Evolutionary conservation across 1,284 basidiomycete genomes (phyloP).

Genomic region (Tilletia horrida): DNA sequence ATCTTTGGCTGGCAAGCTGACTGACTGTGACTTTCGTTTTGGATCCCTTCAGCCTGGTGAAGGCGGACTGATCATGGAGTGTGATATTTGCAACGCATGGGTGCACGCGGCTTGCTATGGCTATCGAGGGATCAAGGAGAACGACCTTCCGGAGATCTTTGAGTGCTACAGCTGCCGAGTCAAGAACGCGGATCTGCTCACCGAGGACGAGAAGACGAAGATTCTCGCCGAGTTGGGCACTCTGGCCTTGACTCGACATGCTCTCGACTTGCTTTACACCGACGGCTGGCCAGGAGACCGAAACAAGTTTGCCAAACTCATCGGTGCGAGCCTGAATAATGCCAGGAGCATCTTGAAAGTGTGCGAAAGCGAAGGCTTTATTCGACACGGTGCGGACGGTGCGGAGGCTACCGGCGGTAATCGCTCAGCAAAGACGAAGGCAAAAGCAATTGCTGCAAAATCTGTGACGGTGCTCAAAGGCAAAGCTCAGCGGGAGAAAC

Average conservation of each 20-base stretch:
- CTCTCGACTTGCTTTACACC: conserved; percentile 17
- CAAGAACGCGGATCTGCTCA: background rate
- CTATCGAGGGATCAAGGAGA: background rate
- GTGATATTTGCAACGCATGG: background rate
- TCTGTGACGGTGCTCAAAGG: conserved; percentile 3
- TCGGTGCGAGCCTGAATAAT: conserved; percentile 12
- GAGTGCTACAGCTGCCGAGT: conserved; percentile 19
- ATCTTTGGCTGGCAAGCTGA: background rate
- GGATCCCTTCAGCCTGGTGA: background rate
- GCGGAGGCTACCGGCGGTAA: background rate
- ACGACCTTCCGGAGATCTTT: conserved; percentile 9
- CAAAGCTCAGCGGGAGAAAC: background rate
- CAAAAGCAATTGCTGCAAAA: conserved; percentile 7
- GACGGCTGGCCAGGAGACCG: conserved; percentile 17
- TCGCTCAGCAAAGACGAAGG: conserved; percentile 13
- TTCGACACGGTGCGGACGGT: background rate
- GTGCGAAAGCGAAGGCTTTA: conserved; percentile 18
- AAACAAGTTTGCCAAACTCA: conserved; percentile 2
- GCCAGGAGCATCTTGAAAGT: conserved; percentile 13
- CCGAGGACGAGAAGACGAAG: conserved; percentile 6
- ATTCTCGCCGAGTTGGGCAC: conserved; percentile 16
- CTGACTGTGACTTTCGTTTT: background rate
- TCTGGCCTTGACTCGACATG: conserved; percentile 19
- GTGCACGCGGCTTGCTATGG: conserved; percentile 21
- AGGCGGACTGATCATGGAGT: background rate